These are phyloP conservation scores for Boechera divaricarpa DNA, from an alignment of 345 rosid genomes.

Conservation along the genomic window DNA sequence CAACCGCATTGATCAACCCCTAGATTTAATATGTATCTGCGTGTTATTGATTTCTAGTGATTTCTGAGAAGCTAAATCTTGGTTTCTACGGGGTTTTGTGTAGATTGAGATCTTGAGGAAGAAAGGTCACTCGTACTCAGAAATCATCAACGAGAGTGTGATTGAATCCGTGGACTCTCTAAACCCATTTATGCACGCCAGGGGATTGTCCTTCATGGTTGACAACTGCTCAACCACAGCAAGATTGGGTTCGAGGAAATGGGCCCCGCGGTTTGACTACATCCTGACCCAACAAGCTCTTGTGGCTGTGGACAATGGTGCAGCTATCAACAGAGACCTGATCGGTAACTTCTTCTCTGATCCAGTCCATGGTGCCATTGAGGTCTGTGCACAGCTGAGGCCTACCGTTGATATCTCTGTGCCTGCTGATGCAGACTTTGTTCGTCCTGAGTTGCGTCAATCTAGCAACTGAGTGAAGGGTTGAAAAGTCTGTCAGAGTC, in stretches of 20 bases:
- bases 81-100: conserved; percentile 7
- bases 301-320: conserved; percentile 66
- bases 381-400: conserved; percentile 84
- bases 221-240: conserved; percentile 97
- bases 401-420: conserved; percentile 91
- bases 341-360: conserved; percentile 88
- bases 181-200: conserved; percentile 97
- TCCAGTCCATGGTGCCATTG: conserved; percentile 83
- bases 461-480: conserved; percentile 52
- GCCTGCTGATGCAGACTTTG: conserved; percentile 86
- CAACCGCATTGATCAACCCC: neutral
- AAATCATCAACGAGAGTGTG: conserved; percentile 91
- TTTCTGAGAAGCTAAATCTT: conserved; percentile 8
- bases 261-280: conserved; percentile 95
- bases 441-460: conserved; percentile 89
- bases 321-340: conserved; percentile 71
- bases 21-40: neutral
- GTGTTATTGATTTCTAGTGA: neutral
- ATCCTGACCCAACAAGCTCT: conserved; percentile 82
- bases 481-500: conserved; percentile 2
- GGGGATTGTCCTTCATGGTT: conserved; percentile 96
- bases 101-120: conserved; percentile 93
- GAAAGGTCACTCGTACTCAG: conserved; percentile 95
- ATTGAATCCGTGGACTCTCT: conserved; percentile 92
- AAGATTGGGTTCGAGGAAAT: conserved; percentile 87